Percentiles rank a stretch among this genome's conserved stretches.
phyloP scores from a whole-genome alignment of 495 filamentous ascomycete genomes.

The Cetradonia linearis region DNA sequence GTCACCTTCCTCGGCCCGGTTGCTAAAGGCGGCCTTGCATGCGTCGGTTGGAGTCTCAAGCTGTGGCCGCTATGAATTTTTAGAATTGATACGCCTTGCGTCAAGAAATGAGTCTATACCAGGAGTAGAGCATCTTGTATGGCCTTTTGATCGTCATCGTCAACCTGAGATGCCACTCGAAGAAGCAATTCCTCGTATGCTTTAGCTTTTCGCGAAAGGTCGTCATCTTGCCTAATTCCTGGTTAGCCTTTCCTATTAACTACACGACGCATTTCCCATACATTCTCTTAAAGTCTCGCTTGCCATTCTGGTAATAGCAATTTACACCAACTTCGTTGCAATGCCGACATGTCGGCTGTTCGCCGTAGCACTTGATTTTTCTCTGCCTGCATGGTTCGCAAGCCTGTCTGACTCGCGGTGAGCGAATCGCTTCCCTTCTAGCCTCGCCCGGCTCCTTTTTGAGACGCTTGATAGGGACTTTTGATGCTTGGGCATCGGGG shows the following conservation, averaged over 20 bases:
- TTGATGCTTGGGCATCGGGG: background rate
- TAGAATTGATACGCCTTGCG: constrained; percentile 1
- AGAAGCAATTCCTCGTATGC: constrained; percentile 34
- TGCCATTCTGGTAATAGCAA: constrained; percentile 48
- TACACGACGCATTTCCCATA: constrained; percentile 22
- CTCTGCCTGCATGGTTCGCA: constrained; percentile 41
- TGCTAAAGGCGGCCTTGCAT: background rate
- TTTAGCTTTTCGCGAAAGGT: constrained; percentile 40
- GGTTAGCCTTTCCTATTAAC: background rate
- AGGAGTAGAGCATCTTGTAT: constrained; percentile 26
- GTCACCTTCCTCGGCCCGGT: constrained; percentile 7
- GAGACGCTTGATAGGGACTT: constrained; percentile 14
- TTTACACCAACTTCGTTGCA: constrained; percentile 41
- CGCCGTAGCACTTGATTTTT: constrained; percentile 52
- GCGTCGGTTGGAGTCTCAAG: background rate
- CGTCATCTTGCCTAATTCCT: constrained; percentile 36
- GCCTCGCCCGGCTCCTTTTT: constrained; percentile 7
- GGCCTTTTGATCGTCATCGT: constrained; percentile 28
- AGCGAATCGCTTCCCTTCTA: background rate
- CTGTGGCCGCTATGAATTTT: constrained; percentile 3
- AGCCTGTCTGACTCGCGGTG: constrained; percentile 32
- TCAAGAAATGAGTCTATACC: constrained; percentile 15
- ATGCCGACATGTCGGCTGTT: constrained; percentile 44
- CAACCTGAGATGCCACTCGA: constrained; percentile 24
- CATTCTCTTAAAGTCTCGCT: constrained; percentile 48